Conservation (phyloP, 371 early-diverging fungal genomes). For the Apophysomyces sp. region DNA sequence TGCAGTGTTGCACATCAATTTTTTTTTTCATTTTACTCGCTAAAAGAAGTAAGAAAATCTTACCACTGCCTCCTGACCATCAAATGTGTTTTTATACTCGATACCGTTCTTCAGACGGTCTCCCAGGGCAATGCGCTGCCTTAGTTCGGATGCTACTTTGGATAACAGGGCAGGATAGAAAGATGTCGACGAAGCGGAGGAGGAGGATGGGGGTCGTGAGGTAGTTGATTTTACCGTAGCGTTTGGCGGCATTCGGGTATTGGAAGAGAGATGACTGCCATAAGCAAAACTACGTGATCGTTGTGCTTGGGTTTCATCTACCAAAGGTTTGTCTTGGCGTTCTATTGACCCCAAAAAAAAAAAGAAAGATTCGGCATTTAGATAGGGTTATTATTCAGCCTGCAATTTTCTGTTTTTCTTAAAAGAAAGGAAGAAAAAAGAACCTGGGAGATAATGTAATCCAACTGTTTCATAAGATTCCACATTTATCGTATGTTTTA, state of each 20-base stretch:
- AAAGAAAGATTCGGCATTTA: background rate
- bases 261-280: constrained; percentile 8
- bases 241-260: background rate
- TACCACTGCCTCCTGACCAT: constrained; percentile 79
- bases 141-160: constrained; percentile 73
- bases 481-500: background rate
- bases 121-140: constrained; percentile 39
- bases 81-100: constrained; percentile 81
- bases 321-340: constrained; percentile 5
- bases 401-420: background rate
- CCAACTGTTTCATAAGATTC: constrained; percentile 8
- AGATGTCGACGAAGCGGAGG: background rate
- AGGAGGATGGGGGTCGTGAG: background rate
- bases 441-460: background rate
- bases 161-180: constrained; percentile 76
- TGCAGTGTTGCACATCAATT: constrained; percentile 11
- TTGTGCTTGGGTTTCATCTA: constrained; percentile 12
- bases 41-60: background rate
- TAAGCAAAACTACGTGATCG: constrained; percentile 35
- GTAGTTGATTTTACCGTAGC: background rate
- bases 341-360: background rate
- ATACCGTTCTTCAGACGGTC: constrained; percentile 75
- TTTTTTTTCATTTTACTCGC: background rate
- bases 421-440: no score
- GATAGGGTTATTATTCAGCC: background rate